phyloP scores from a whole-genome alignment of 306 rosid species.

The Lupinus albus region DNA sequence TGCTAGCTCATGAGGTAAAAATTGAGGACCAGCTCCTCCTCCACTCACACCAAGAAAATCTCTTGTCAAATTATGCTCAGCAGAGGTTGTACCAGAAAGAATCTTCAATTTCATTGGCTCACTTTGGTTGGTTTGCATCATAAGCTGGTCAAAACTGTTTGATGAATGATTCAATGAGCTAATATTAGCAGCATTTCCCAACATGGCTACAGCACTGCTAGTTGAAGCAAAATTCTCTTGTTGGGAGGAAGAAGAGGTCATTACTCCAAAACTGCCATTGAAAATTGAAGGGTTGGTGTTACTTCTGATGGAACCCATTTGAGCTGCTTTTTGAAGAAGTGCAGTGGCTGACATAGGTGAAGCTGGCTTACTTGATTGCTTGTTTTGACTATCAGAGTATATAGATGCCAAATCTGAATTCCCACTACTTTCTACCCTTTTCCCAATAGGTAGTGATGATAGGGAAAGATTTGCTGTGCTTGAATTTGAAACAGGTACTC shows the following conservation, averaged over 20 bases:
- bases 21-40: slow-evolving; percentile 44
- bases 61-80: slow-evolving; percentile 62
- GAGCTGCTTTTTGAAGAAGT: slow-evolving; percentile 66
- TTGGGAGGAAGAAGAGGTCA: slow-evolving; percentile 57
- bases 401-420: slow-evolving; percentile 33
- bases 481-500: slow-evolving; percentile 45
- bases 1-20: slow-evolving; percentile 62
- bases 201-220: slow-evolving; percentile 14
- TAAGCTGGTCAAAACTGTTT: slow-evolving; percentile 49
- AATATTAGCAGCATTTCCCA: slow-evolving; percentile 16
- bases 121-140: slow-evolving; percentile 46
- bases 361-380: slow-evolving; percentile 38
- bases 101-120: slow-evolving; percentile 44
- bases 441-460: slow-evolving; percentile 46
- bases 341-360: slow-evolving; percentile 83
- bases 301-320: slow-evolving; percentile 65
- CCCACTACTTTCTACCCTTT: slow-evolving; percentile 47
- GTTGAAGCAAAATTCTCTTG: slow-evolving; percentile 34
- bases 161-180: slow-evolving; percentile 48
- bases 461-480: slow-evolving; percentile 51
- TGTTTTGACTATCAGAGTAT: slow-evolving; percentile 36
- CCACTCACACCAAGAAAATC: slow-evolving; percentile 82
- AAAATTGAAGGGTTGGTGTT: slow-evolving; percentile 53
- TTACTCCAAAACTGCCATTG: slow-evolving; percentile 57
- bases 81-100: slow-evolving; percentile 33